Evolutionary conservation across 2,329 filamentous ascomycete species (phyloP).

Genomic region (Sarocladium strictum): DNA sequence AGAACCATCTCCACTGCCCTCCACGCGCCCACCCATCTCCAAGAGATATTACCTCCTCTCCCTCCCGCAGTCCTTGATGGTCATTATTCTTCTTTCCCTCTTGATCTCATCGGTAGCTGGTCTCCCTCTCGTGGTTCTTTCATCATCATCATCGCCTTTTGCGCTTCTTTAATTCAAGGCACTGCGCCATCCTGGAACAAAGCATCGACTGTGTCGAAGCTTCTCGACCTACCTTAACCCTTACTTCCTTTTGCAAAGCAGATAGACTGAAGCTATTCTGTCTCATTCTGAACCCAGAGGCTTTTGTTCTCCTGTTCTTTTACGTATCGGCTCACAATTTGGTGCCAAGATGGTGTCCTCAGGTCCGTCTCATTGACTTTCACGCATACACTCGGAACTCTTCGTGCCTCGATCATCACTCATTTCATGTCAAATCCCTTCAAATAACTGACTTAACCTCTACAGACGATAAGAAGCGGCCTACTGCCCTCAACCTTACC

Average conservation of each 20-base stretch:
- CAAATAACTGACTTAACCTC: conserved; percentile 18
- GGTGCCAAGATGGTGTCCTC: conserved; percentile 5
- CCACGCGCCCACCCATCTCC: background rate
- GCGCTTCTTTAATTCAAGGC: background rate
- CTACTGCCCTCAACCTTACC: conserved; percentile 48
- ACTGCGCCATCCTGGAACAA: background rate
- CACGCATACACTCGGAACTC: background rate
- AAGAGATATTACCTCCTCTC: conserved; percentile 3
- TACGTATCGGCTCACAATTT: background rate
- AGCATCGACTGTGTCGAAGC: conserved; percentile 9
- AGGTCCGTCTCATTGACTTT: conserved; percentile 7
- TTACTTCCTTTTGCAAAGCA: background rate
- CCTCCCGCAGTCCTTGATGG: background rate
- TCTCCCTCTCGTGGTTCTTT: conserved; percentile 9
- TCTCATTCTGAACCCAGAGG: background rate
- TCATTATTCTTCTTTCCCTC: background rate
- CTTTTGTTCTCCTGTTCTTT: background rate
- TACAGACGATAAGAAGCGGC: conserved; percentile 50
- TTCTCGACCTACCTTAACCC: background rate
- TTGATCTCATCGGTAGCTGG: conserved; percentile 8
- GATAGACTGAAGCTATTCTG: background rate
- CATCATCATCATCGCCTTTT: conserved; percentile 2
- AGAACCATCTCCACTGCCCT: background rate
- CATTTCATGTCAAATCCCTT: background rate
- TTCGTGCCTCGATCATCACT: background rate